Conservation (phyloP, 2,329 filamentous ascomycete species). For the Stagonosporopsis cucurbitacearum region DNA sequence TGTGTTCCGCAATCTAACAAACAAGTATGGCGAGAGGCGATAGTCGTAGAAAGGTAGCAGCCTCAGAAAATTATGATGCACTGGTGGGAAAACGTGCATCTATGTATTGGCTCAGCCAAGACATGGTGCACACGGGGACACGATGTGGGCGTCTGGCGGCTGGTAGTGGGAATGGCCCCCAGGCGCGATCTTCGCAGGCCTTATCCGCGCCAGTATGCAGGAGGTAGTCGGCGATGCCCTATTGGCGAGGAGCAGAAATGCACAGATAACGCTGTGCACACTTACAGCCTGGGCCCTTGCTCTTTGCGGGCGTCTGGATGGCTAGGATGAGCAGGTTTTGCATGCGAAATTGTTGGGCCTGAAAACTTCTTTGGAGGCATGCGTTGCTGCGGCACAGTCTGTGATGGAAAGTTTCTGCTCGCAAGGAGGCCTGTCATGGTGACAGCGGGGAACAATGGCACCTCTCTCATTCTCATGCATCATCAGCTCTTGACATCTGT, state of each 20-base stretch:
- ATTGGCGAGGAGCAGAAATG: conserved; percentile 12
- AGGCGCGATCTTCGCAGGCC: conserved; percentile 21
- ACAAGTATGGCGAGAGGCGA: conserved; percentile 14
- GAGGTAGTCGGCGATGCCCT: conserved; percentile 16
- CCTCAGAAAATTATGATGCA: conserved; percentile 26
- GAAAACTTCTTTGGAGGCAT: not conserved
- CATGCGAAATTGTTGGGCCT: conserved; percentile 13
- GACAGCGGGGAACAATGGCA: conserved; percentile 6
- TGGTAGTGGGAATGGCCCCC: conserved; percentile 18
- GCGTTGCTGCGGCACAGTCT: conserved; percentile 3
- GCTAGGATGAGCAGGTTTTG: conserved; percentile 15
- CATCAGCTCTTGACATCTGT: not conserved
- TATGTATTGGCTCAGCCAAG: conserved; percentile 45
- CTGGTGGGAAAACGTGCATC: conserved; percentile 39
- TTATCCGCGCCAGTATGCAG: conserved; percentile 18
- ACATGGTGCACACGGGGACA: conserved; percentile 16
- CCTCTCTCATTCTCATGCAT: conserved; percentile 7
- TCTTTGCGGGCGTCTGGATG: conserved; percentile 4
- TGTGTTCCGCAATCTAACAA: conserved; percentile 10
- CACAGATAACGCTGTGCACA: conserved; percentile 20
- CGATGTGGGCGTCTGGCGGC: conserved; percentile 14
- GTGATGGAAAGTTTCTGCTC: not conserved
- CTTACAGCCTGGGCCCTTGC: conserved; percentile 10
- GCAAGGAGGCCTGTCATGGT: conserved; percentile 2
- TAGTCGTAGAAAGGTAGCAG: conserved; percentile 16